These are phyloP conservation scores for Tagetes patula DNA, from an alignment of 129 eudicot genomes.

Conservation along the genomic window DNA sequence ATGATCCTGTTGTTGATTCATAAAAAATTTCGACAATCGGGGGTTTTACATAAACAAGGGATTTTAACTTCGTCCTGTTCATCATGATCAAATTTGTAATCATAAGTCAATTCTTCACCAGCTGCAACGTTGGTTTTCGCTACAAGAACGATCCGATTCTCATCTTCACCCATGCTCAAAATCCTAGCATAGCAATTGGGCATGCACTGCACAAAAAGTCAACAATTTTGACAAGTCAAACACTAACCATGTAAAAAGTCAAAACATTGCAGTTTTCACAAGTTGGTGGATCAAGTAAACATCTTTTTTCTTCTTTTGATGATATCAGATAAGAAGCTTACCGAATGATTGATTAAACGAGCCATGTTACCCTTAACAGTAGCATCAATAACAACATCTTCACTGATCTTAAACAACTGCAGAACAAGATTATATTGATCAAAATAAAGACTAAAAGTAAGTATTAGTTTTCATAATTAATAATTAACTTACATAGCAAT, in stretches of 20 bases:
- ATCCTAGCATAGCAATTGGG: slow-evolving; percentile 97
- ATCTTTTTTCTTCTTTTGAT: neutral
- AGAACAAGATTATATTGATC: slow-evolving; percentile 17
- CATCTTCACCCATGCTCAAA: slow-evolving; percentile 67
- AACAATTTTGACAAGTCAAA: slow-evolving; percentile 5
- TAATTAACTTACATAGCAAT: slow-evolving; percentile 66
- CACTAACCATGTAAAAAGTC: neutral
- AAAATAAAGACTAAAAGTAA: slow-evolving; percentile 8
- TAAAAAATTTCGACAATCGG: slow-evolving; percentile 70
- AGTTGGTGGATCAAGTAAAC: neutral
- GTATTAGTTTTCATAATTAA: neutral
- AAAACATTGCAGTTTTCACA: neutral
- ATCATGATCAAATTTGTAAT: slow-evolving; percentile 79
- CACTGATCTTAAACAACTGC: slow-evolving; percentile 93
- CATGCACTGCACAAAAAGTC: slow-evolving; percentile 68
- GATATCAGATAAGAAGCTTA: slow-evolving; percentile 35
- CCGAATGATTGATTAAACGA: slow-evolving; percentile 93
- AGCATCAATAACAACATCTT: slow-evolving; percentile 88
- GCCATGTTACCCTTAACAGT: slow-evolving; percentile 83
- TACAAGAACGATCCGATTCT: slow-evolving; percentile 80
- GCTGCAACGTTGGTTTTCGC: slow-evolving; percentile 77
- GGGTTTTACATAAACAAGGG: slow-evolving; percentile 76
- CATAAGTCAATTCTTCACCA: slow-evolving; percentile 92
- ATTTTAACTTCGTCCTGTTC: slow-evolving; percentile 77
- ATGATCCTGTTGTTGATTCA: slow-evolving; percentile 38